Base-by-base conservation (phyloP, 495 filamentous ascomycete species). In the Lindgomyces ingoldianus region DNA sequence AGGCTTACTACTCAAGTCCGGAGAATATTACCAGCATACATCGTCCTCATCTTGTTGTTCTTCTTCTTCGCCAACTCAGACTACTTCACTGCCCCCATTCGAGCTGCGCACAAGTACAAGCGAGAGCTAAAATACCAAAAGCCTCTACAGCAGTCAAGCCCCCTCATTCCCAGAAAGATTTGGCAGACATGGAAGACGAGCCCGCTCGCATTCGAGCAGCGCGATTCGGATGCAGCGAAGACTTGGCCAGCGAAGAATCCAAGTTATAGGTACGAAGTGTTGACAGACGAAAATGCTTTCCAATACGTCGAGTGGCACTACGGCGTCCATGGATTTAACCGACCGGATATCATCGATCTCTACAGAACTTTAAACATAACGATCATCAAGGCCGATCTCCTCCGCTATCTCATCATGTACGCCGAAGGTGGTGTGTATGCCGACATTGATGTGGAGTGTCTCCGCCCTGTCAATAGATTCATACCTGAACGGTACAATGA, bases 171-270 rank as follows among this genome's bases (percentile, higher is more conserved):
- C 14, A 68, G 70, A 29, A 85, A 85, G 70, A 85, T 88, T 62
- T 88, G 86, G 86, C 86, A 88, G 72, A 83, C 83, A 10, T 88
- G 86, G 86, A 87, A 87, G 70, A 80, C 84, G 29, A 78, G 82
- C 67, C 80, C 85, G 4, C 74, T 87, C 36, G 72, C 74, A 0
- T 85, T 87, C 62, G 83, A 84, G 59, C 76, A 80, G 57, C 76
- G 82, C 19, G 85, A 88, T 60, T 72, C 79, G 57, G 70, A 71
- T 22, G 70, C 73, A 0, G 85, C 84, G 18, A 79, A 77, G 55
- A 80, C 84, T 14, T 89, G 86, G 86, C 78, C 78, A 0, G 64
- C 65, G 16, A 81, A 79, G 66, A 89, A 89, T 69, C 85, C 83
- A 26, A 74, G 76, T 19, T 79, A 81, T 65, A 73, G 84, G 56